phyloP scores from a whole-genome alignment of 345 rosid genomes.

The Hibiscus mutabilis region DNA sequence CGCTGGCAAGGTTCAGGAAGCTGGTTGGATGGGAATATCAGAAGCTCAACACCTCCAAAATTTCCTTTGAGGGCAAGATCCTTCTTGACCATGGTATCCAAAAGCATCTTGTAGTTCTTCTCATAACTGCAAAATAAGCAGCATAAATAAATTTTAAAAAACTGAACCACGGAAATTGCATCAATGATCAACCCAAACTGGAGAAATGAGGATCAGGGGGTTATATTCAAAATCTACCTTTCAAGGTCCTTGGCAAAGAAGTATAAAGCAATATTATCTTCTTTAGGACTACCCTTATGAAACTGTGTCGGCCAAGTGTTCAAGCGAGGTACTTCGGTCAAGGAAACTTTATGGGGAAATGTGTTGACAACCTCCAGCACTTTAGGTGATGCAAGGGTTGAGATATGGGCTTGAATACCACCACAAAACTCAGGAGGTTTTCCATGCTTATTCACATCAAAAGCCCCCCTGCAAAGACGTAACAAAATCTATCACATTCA shows the following conservation, averaged over 20 bases:
- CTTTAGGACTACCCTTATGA: constrained; percentile 57
- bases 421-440: constrained; percentile 36
- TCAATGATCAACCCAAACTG: neutral
- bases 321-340: constrained; percentile 76
- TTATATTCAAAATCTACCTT: constrained; percentile 37
- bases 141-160: constrained; percentile 10
- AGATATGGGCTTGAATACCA: constrained; percentile 85
- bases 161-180: neutral
- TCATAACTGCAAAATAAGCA: constrained; percentile 57
- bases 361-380: constrained; percentile 54
- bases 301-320: constrained; percentile 86
- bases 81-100: constrained; percentile 70
- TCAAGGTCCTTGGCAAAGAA: constrained; percentile 88
- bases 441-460: constrained; percentile 55
- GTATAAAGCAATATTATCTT: constrained; percentile 88
- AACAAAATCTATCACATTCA: constrained; percentile 13
- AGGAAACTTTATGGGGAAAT: constrained; percentile 45
- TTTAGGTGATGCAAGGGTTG: constrained; percentile 67
- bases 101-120: constrained; percentile 57
- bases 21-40: constrained; percentile 80
- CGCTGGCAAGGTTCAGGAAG: constrained; percentile 85
- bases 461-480: constrained; percentile 52
- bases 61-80: constrained; percentile 85
- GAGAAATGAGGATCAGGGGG: neutral
- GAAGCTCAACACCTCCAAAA: constrained; percentile 64